These are phyloP conservation scores for Aspergillus cejpii DNA, from an alignment of 2,329 filamentous ascomycete species.

Conservation along the genomic window DNA sequence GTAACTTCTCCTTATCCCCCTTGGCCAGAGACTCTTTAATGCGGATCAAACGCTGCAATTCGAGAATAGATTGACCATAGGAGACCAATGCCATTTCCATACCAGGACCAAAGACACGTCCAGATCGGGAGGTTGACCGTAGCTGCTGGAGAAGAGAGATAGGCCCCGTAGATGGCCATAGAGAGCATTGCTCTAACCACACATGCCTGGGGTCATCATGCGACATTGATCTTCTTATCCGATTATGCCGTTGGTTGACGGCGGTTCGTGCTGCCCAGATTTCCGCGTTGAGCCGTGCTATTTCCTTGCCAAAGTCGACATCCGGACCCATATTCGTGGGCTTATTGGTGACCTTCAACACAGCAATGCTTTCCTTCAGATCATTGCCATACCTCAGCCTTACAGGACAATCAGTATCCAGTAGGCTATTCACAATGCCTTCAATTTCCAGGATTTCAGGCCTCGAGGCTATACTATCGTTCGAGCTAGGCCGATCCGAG, in stretches of 20 bases:
- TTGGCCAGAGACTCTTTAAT: conserved; percentile 36
- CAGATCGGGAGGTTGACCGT: conserved; percentile 24
- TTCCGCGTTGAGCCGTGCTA: conserved; percentile 4
- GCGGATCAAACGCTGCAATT: conserved; percentile 41
- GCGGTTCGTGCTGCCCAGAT: conserved; percentile 18
- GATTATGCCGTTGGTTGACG: conserved; percentile 10
- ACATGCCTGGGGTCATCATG: conserved; percentile 21
- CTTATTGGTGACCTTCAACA: conserved; percentile 19
- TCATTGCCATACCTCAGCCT: conserved; percentile 35
- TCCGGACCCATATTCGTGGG: neutral
- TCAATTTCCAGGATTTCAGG: conserved; percentile 20
- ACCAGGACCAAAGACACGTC: conserved; percentile 22
- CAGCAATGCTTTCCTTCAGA: conserved; percentile 34
- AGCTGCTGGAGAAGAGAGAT: conserved; percentile 42
- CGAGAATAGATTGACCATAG: conserved; percentile 38
- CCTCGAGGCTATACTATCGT: no score
- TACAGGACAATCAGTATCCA: conserved; percentile 22
- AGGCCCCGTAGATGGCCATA: conserved; percentile 41
- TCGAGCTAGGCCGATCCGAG: no score
- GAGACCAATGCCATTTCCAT: conserved; percentile 36
- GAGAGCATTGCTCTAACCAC: conserved; percentile 38
- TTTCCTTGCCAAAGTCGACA: neutral
- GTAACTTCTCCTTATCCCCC: conserved; percentile 24
- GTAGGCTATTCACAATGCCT: conserved; percentile 18
- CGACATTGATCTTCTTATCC: conserved; percentile 18